Evolutionary conservation across 140 eudicot genomes (phyloP).

Genomic region (Ambrosia hybrid): DNA sequence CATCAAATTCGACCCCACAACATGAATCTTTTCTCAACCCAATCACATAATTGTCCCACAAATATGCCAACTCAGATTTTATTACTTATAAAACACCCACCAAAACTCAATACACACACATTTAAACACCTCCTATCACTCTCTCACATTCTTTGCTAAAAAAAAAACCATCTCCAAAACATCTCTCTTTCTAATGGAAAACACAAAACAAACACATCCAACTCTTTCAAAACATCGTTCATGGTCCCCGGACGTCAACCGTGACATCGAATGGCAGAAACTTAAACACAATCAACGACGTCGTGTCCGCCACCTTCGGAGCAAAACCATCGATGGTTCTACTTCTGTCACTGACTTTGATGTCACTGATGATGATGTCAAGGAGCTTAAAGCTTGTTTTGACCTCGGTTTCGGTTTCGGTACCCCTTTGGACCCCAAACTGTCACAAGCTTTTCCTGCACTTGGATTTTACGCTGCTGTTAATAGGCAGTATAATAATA

Average conservation of each 20-base stretch:
- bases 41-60: too few relatives aligned
- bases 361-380: slow-evolving; percentile 62
- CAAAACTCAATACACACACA: too few relatives aligned
- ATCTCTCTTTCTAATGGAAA: slow-evolving; percentile 19
- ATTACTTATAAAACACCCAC: too few relatives aligned
- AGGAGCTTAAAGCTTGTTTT: slow-evolving; percentile 69
- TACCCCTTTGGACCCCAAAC: slow-evolving; percentile 49
- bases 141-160: background rate
- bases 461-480: slow-evolving; percentile 64
- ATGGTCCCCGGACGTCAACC: slow-evolving; percentile 68
- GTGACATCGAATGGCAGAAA: slow-evolving; percentile 59
- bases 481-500: slow-evolving; percentile 33
- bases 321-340: slow-evolving; percentile 29
- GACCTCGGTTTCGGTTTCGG: slow-evolving; percentile 71
- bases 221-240: slow-evolving; percentile 49
- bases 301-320: slow-evolving; percentile 27
- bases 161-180: background rate
- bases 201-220: slow-evolving; percentile 8
- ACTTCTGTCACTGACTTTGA: slow-evolving; percentile 33
- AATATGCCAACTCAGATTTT: too few relatives aligned
- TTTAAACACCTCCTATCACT: slow-evolving; percentile 32
- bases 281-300: slow-evolving; percentile 43
- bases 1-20: too few relatives aligned
- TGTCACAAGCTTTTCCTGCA: slow-evolving; percentile 61
- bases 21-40: too few relatives aligned